Base-by-base conservation (phyloP, 768 basidiomycete genomes). In the Leccinum pellstonianum region DNA sequence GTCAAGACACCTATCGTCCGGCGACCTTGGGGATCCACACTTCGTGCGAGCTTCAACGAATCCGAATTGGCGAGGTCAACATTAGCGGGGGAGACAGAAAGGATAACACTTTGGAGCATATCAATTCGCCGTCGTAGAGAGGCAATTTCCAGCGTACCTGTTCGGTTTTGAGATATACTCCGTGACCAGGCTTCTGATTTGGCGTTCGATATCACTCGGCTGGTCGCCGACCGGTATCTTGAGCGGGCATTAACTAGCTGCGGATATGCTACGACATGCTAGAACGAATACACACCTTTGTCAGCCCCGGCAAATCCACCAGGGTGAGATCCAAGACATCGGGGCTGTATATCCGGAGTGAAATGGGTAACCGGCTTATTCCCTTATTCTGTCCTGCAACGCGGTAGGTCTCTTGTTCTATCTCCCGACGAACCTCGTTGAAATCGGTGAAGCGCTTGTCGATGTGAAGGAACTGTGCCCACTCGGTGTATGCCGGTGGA, bases 311-410 rank as follows among this genome's bases (percentile, higher is more conserved):
- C 55, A 99, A 75, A 79, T 99, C 97, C 31, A 99, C 97, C 65
- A 99, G 75, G 1, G 97, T 99, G 68, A 99, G 77, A 73, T 98
- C 96, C 64, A 98, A 78, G 37, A 99, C 97, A 66, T 94, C 86
- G 23, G 96, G 95, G 61, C 95, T 97, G 74, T 90, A 95, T 78
- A 99, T 97, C 72, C 93, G 85, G 51, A 99, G 81, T 59, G 95
- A 93, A 68, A 98, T 98, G 2, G 96, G 95, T 51, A 97, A 75
- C 72, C 95, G 95, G 77, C 93, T 95, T 60, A 99, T 90, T 49
- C 97, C 97, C 77, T 98, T 99, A 76, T 98, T 98, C 79, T 98
- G 95, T 0, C 97, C 97, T 0, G 97, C 97, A 17, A 99, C 95
- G 48, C 97, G 81, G 74, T 88, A 95, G 2, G 97, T 99, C 79